Percentiles rank a stretch among this genome's conserved stretches.
phyloP scores from a whole-genome alignment of 2,329 filamentous ascomycete species.

The Neodidymelliopsis sp. region DNA sequence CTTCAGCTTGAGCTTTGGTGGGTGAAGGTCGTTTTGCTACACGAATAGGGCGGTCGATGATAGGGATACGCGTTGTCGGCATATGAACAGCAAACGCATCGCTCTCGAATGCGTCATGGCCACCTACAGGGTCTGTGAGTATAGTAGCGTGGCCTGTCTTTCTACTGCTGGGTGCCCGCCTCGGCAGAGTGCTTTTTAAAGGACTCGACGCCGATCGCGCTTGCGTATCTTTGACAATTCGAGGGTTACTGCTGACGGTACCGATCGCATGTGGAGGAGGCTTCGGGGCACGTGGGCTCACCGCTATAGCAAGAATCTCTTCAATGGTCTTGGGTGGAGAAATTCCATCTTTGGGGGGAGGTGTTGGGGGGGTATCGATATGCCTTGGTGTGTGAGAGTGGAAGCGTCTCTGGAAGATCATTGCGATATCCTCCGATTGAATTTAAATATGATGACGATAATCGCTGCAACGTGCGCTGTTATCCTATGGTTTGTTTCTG shows the following conservation, averaged over 20 bases:
- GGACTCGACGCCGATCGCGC: constrained; percentile 8
- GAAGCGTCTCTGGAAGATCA: constrained; percentile 26
- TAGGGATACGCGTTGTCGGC: constrained; percentile 43
- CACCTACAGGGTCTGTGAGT: constrained; percentile 34
- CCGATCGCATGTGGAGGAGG: constrained; percentile 12
- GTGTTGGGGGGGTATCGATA: constrained; percentile 10
- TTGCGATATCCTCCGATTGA: not conserved
- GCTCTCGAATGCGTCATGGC: constrained; percentile 41
- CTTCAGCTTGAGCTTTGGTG: constrained; percentile 34
- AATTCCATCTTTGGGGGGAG: constrained; percentile 5
- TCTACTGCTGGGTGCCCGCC: constrained; percentile 30
- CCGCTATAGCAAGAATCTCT: constrained; percentile 21
- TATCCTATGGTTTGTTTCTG: not conserved
- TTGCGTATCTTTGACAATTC: not conserved
- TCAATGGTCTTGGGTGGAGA: constrained; percentile 25
- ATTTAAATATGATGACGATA: not conserved
- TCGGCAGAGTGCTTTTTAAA: constrained; percentile 6
- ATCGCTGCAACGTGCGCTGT: not conserved
- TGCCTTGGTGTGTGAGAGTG: constrained; percentile 13
- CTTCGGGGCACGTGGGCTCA: constrained; percentile 16
- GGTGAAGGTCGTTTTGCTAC: constrained; percentile 23
- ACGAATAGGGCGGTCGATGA: constrained; percentile 31
- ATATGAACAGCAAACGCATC: constrained; percentile 45
- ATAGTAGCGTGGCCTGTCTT: constrained; percentile 39
- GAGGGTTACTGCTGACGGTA: constrained; percentile 7